Evolutionary conservation across 441 rosid species (phyloP).

Genomic region (Gossypium schwendimanii): DNA sequence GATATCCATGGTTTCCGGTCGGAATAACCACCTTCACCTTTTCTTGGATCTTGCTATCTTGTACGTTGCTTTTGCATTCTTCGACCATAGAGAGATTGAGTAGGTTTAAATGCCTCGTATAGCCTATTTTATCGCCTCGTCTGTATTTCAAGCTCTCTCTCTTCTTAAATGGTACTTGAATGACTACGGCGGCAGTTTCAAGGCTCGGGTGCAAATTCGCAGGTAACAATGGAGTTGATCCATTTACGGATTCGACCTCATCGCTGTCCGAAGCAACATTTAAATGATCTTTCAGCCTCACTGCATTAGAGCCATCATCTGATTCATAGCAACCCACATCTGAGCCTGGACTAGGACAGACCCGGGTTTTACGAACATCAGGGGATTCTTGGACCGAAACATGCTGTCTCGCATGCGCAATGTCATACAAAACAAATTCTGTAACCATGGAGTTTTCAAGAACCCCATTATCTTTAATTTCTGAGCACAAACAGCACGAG

Average conservation of each 20-base stretch:
- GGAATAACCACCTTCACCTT: constrained; percentile 67
- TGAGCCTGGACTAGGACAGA: constrained; percentile 26
- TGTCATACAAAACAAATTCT: constrained; percentile 77
- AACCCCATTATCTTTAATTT: constrained; percentile 39
- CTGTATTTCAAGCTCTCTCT: constrained; percentile 62
- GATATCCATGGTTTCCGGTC: constrained; percentile 74
- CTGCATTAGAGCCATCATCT: constrained; percentile 25
- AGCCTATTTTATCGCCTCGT: constrained; percentile 27
- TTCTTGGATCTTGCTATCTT: constrained; percentile 28
- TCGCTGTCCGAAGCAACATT: constrained; percentile 28
- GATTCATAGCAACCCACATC: constrained; percentile 24
- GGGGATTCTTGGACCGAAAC: constrained; percentile 28
- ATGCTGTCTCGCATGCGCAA: constrained; percentile 45
- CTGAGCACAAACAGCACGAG: constrained; percentile 57
- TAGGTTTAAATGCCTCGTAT: constrained; percentile 37
- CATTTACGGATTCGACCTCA: constrained; percentile 31
- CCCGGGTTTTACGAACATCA: constrained; percentile 19
- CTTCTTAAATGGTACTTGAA: constrained; percentile 65
- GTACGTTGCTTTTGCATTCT: constrained; percentile 27
- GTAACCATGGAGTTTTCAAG: constrained; percentile 52
- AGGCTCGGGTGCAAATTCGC: constrained; percentile 45
- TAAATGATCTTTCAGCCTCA: constrained; percentile 32
- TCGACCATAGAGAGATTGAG: constrained; percentile 42
- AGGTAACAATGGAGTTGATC: constrained; percentile 36
- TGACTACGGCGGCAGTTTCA: constrained; percentile 68